These are phyloP conservation scores for Lasiodiplodia sp. DNA, from an alignment of 2,329 filamentous ascomycete species.

Conservation along the genomic window DNA sequence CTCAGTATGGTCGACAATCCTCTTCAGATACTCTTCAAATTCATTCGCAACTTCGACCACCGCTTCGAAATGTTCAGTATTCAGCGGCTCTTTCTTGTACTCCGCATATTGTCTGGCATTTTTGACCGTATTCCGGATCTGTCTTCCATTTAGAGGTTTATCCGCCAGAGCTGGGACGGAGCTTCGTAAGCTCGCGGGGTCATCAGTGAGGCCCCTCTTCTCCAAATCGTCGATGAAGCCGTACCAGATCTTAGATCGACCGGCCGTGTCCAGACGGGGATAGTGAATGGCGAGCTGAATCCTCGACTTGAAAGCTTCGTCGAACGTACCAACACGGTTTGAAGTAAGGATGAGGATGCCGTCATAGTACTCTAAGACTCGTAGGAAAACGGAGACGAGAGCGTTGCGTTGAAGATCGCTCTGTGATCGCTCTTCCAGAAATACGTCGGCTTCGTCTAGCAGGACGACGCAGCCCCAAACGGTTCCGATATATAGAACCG, in stretches of 20 bases:
- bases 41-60: too few species aligned
- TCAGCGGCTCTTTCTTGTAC: too few species aligned
- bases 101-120: too few species aligned
- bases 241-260: slow-evolving; percentile 26
- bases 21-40: background rate
- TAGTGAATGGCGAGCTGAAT: slow-evolving; percentile 34
- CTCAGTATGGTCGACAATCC: too few species aligned
- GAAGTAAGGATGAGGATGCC: slow-evolving; percentile 28
- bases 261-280: background rate
- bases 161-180: too few species aligned
- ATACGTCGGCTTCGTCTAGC: slow-evolving; percentile 26
- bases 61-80: too few species aligned
- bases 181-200: too few species aligned
- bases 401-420: background rate
- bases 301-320: slow-evolving; percentile 20
- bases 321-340: slow-evolving; percentile 13
- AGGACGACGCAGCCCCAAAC: slow-evolving; percentile 2
- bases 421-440: slow-evolving; percentile 6
- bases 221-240: slow-evolving; percentile 15
- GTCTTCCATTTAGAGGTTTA: too few species aligned
- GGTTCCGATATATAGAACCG: background rate
- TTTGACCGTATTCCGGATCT: too few species aligned
- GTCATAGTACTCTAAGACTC: slow-evolving; percentile 15
- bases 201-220: too few species aligned
- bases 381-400: background rate